These are phyloP conservation scores for Periconia macrospinosa DNA, from an alignment of 2,329 filamentous ascomycete species.

Conservation along the genomic window DNA sequence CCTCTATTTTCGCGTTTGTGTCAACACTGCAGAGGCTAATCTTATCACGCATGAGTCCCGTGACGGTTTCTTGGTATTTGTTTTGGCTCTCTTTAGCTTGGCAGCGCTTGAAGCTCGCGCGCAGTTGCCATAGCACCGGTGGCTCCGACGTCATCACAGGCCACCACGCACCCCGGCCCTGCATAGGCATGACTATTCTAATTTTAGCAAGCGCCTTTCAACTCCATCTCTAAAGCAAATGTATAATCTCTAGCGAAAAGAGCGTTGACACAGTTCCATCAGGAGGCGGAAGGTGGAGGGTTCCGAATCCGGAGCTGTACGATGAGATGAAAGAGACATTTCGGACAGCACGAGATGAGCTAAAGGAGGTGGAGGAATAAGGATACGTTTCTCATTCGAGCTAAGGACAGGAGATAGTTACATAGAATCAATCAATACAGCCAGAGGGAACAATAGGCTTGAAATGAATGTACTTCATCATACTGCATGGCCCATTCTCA, in stretches of 20 bases:
- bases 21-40: too few relatives aligned
- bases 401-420: too few relatives aligned
- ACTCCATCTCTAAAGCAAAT: slow-evolving; percentile 6
- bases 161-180: slow-evolving; percentile 6
- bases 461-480: slow-evolving; percentile 14
- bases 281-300: slow-evolving; percentile 6
- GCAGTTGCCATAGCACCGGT: slow-evolving; percentile 9
- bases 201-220: slow-evolving; percentile 7
- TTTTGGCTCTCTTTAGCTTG: slow-evolving; percentile 13
- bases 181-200: slow-evolving; percentile 10
- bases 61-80: neutral
- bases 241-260: neutral
- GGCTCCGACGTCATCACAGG: slow-evolving; percentile 2
- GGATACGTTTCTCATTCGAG: too few relatives aligned
- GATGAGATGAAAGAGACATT: too few relatives aligned
- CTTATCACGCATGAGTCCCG: too few relatives aligned
- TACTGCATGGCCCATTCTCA: slow-evolving; percentile 11
- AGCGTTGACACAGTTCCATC: slow-evolving; percentile 9
- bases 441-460: too few relatives aligned
- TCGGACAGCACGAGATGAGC: too few relatives aligned
- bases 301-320: slow-evolving; percentile 2
- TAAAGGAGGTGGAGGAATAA: too few relatives aligned
- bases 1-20: too few relatives aligned
- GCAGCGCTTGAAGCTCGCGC: slow-evolving; percentile 7
- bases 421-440: slow-evolving; percentile 14